Conservation (phyloP, 306 rosid genomes). For the Lotus japonicus region DNA sequence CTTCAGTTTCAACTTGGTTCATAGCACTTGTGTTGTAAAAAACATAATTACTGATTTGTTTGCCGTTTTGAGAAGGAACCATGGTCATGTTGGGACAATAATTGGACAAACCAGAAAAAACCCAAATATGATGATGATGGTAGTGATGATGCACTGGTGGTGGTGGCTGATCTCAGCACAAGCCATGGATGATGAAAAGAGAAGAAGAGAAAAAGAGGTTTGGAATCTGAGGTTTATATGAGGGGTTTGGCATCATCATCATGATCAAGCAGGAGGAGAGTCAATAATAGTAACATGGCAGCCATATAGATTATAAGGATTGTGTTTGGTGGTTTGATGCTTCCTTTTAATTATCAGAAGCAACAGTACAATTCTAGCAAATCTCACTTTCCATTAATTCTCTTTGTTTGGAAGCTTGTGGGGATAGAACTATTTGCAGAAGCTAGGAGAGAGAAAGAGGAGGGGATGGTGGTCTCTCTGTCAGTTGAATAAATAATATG, state of each 20-base stretch:
- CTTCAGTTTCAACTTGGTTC: slow-evolving; percentile 41
- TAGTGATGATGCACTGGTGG: not conserved
- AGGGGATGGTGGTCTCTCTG: slow-evolving; percentile 54
- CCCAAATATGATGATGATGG: not conserved
- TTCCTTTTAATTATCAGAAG: slow-evolving; percentile 17
- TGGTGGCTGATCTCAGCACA: slow-evolving; percentile 21
- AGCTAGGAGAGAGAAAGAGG: slow-evolving; percentile 15
- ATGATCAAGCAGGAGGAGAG: not conserved
- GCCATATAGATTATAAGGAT: slow-evolving; percentile 46
- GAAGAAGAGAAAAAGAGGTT: slow-evolving; percentile 11
- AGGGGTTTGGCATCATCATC: slow-evolving; percentile 36
- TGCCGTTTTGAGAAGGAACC: slow-evolving; percentile 61
- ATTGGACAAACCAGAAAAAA: not conserved
- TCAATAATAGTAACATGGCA: slow-evolving; percentile 24
- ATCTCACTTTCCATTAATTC: slow-evolving; percentile 90
- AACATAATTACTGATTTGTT: slow-evolving; percentile 19
- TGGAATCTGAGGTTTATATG: slow-evolving; percentile 20
- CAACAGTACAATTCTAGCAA: slow-evolving; percentile 37
- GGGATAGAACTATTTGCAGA: slow-evolving; percentile 44
- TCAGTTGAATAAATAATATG: slow-evolving; percentile 31
- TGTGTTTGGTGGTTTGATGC: slow-evolving; percentile 15
- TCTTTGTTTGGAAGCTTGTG: slow-evolving; percentile 93
- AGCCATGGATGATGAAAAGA: slow-evolving; percentile 38
- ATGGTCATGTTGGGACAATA: slow-evolving; percentile 48
- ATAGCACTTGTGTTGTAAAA: slow-evolving; percentile 31